Evolutionary conservation across 169 alveolate genomes (phyloP).

Genomic region (Cryptosporidium bovis): DNA sequence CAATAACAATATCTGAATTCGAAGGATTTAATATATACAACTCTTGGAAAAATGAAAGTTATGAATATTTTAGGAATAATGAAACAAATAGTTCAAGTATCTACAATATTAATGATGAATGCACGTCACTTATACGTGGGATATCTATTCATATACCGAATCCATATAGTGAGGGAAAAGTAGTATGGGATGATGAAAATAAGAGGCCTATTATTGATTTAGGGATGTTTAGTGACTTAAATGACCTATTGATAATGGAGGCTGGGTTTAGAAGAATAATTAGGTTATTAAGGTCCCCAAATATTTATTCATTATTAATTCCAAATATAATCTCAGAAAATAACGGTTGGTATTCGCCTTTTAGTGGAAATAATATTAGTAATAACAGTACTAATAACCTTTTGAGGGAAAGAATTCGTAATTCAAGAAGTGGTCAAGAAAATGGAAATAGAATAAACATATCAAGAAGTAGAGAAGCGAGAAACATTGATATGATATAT

Average conservation of each 20-base stretch:
- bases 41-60: not conserved
- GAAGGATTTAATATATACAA: conserved; percentile 49
- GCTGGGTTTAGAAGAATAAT: conserved; percentile 44
- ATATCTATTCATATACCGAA: conserved; percentile 44
- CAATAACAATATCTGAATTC: conserved; percentile 53
- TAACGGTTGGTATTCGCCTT: not conserved
- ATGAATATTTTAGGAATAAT: not conserved
- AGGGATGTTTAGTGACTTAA: conserved; percentile 26
- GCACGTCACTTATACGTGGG: conserved; percentile 35
- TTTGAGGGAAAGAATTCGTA: not conserved
- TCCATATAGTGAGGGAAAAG: conserved; percentile 62
- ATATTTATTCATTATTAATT: conserved; percentile 5
- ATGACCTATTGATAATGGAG: conserved; percentile 48
- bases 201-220: conserved; percentile 12
- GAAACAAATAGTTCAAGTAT: not conserved
- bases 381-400: not conserved
- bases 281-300: conserved; percentile 32
- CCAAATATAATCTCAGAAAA: not conserved
- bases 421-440: not conserved
- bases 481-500: conserved; percentile 5
- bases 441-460: not conserved
- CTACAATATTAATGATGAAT: conserved; percentile 9
- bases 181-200: conserved; percentile 34
- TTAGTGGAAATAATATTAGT: not conserved
- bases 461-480: not conserved